phyloP scores from a whole-genome alignment of 2,329 filamentous ascomycete species.

The Phaeosphaeria sp. region DNA sequence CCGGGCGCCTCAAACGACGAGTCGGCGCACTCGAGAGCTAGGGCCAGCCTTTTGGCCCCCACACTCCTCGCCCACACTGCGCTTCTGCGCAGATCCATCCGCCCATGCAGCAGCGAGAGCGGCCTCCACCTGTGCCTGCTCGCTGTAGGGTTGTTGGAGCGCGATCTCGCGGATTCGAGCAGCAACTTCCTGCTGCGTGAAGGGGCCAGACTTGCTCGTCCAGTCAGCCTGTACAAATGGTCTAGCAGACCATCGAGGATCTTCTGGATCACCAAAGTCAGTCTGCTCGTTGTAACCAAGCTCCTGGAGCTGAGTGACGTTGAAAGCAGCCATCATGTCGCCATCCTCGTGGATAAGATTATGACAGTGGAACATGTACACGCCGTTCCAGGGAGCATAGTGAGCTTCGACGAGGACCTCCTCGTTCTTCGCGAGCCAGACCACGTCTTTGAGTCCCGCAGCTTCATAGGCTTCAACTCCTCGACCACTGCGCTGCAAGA shows the following conservation, averaged over 20 bases:
- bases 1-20: not conserved
- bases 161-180: slow-evolving; percentile 20
- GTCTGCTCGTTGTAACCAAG: slow-evolving; percentile 40
- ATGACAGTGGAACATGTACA: slow-evolving; percentile 57
- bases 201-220: slow-evolving; percentile 17
- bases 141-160: slow-evolving; percentile 30
- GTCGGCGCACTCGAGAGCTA: slow-evolving; percentile 5
- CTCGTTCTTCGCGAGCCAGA: slow-evolving; percentile 61
- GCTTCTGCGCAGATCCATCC: slow-evolving; percentile 12
- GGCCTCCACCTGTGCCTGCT: slow-evolving; percentile 25
- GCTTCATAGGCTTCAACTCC: slow-evolving; percentile 56
- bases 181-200: slow-evolving; percentile 7
- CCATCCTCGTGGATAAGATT: slow-evolving; percentile 55
- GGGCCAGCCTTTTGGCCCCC: not conserved
- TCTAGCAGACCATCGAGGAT: slow-evolving; percentile 25
- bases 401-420: slow-evolving; percentile 34
- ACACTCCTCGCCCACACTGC: not conserved
- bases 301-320: slow-evolving; percentile 45
- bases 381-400: slow-evolving; percentile 52
- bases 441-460: slow-evolving; percentile 63
- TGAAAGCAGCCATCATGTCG: slow-evolving; percentile 54
- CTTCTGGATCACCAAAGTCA: slow-evolving; percentile 32
- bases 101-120: slow-evolving; percentile 24
- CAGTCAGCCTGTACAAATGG: slow-evolving; percentile 21
- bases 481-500: slow-evolving; percentile 55